These are phyloP conservation scores for Phyllostachys edulis DNA, from an alignment of 176 grass and related monocot genomes.

Conservation along the genomic window DNA sequence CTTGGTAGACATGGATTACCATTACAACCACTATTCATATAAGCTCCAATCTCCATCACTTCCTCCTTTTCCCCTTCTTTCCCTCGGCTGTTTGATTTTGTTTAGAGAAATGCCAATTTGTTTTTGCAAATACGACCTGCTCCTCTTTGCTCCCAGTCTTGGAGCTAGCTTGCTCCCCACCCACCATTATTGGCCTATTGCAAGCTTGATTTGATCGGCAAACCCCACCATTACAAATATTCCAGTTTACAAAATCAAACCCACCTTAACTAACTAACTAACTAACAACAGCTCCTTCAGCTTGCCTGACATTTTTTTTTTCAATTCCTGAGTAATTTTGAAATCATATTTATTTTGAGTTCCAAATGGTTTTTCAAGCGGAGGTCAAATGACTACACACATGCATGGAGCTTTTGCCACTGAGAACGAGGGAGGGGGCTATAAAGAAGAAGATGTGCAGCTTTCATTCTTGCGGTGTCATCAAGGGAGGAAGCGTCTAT, in stretches of 20 bases:
- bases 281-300: not conserved
- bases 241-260: constrained; percentile 1
- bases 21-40: constrained; percentile 25
- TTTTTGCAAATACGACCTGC: constrained; percentile 31
- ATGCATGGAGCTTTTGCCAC: not conserved
- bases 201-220: constrained; percentile 5
- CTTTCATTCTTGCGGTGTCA: not conserved
- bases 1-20: constrained; percentile 25
- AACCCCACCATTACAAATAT: constrained; percentile 11
- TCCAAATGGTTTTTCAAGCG: not conserved
- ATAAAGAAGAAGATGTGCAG: too few relatives aligned
- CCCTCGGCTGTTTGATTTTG: not conserved
- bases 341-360: not conserved
- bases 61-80: constrained; percentile 14
- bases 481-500: not conserved
- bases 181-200: constrained; percentile 46
- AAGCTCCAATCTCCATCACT: constrained; percentile 42
- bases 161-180: constrained; percentile 51
- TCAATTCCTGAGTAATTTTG: not conserved
- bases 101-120: not conserved
- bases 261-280: not conserved
- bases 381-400: not conserved
- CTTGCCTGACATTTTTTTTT: not conserved
- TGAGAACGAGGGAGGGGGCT: not conserved
- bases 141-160: constrained; percentile 39